Conservation (phyloP, 2,329 filamentous ascomycete species). For the Hymenotorrendiella dingleyae region DNA sequence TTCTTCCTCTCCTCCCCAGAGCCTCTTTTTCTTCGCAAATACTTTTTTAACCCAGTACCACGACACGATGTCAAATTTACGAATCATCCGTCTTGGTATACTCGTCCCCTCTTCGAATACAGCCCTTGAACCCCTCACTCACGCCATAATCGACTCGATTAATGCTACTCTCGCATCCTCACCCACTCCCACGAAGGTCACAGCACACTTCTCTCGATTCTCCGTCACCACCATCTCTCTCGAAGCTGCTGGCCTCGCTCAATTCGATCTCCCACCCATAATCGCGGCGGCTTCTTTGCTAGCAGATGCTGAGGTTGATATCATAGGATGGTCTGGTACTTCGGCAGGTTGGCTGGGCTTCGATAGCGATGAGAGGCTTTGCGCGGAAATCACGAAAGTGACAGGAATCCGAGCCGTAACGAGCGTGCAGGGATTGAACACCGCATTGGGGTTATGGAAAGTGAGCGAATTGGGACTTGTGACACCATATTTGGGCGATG, state of each 20-base stretch:
- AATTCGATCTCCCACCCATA: conserved; percentile 31
- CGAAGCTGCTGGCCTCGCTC: conserved; percentile 27
- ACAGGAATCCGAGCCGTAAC: conserved; percentile 37
- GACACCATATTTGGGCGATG: conserved; percentile 37
- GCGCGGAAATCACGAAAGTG: conserved; percentile 32
- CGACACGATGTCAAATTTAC: conserved; percentile 1
- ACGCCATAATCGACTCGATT: conserved; percentile 29
- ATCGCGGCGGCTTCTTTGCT: conserved; percentile 32
- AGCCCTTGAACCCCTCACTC: conserved; percentile 37
- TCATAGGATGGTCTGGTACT: conserved; percentile 36
- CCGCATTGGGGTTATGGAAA: conserved; percentile 26
- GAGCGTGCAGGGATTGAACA: conserved; percentile 36
- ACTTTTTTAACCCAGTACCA: too few species aligned
- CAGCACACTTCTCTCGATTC: conserved; percentile 39
- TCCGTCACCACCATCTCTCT: conserved; percentile 35
- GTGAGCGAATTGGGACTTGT: conserved; percentile 33
- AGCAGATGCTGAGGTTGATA: conserved; percentile 34
- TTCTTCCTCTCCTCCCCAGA: too few species aligned
- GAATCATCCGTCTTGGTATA: conserved; percentile 31
- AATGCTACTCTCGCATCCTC: conserved; percentile 21
- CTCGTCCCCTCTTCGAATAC: conserved; percentile 41
- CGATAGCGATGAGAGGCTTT: conserved; percentile 35
- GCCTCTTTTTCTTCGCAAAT: too few species aligned
- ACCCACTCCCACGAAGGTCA: conserved; percentile 29
- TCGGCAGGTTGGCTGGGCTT: conserved; percentile 37